Evolutionary conservation across 2,329 filamentous ascomycete species (phyloP), one percentile per base, ranked within the genome.

Genomic region (Arthrobotrys conoides): DNA sequence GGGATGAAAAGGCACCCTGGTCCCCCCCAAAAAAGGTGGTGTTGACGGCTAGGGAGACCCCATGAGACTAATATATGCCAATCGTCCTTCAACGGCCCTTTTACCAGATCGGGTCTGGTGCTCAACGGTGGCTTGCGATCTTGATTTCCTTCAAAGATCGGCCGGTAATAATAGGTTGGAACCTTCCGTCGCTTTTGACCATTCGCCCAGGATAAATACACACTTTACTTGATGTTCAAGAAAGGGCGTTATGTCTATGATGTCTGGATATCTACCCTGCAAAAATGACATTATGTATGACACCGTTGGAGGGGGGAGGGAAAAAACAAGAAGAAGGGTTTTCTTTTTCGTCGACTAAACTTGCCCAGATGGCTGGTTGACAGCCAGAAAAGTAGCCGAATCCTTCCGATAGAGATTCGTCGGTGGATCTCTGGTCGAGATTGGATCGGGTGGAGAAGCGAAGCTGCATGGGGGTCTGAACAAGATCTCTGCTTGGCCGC

Each of bases 91-190:
- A 72, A 78, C 73, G 73, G 73, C 67, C 73, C 68, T 78, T 71
- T 78, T 71, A 72, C 73, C 73, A 69, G 38, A 78, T 78, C 67
- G 67, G 68, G 73, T 71, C 51, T 71, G 73, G 73, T 53, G 46
- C 55, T 61, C 46, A 68, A 72, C 63, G 73, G 73, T 78, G 73
- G 73, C 73, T 78, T 78, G 46, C 73, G 73, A 78, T 78, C 73
- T 78, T 78, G 73, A 78, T 78, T 78, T 78, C 73, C 73, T 78
- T 48, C 73, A 78, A 72, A 78, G 73, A 78, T 78, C 73, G 73
- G 73, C 63, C 67, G 63, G 73, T 78, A 78, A 78, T 69, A 71
- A 78, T 71, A 78, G 61, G 73, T 78, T 78, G 73, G 73, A 78
- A 78, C 73, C 68, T 78, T 78, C 73, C 73, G 73, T 78, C 73